Base-by-base conservation (phyloP, 2,329 filamentous ascomycete genomes). In the Eutypella sp. region DNA sequence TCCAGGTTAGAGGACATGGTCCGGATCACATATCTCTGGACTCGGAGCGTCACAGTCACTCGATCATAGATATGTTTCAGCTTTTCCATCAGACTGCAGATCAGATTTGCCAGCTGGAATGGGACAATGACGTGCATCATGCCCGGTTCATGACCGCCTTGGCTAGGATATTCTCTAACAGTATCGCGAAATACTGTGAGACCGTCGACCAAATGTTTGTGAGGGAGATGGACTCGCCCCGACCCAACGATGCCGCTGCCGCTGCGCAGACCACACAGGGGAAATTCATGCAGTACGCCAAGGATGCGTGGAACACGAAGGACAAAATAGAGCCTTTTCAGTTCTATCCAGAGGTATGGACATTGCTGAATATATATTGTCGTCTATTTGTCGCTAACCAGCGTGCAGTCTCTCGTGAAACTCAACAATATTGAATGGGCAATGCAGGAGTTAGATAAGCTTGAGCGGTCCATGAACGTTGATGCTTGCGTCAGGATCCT, bases 371-470 rank as follows among this genome's bases (percentile, higher is more conserved):
- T 20, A 19, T 31, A 11, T 16, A 37, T 33, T 24, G 8, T 40
- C 18, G 15, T 24, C 39, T 18, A 24, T 41, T 37, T 42, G 36
- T 41, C 50, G 48, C 66, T 70, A 59, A 70, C 54, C 44, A 13
- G 39, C 38, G 27, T 9, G 36, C 55, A 96, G 88, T 96, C 91
- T 5, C 87, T 99, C 58, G 90, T 99, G 51, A 99, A 97, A 68
- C 79, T 99, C 56, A 99, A 99, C 74, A 95, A 99, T 60, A 84
- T 99, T 53, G 92, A 96, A 67, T 97, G 89, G 67, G 92, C 91
- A 5, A 90, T 95, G 69, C 80, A 90, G 46, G 89, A 95, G 60
- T 77, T 99, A 43, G 93, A 99, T 63, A 89, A 87, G 65, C 76
- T 99, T 6, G 92, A 97, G 63, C 84, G 81, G 60, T 82, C 85